Evolutionary conservation across 768 basidiomycete genomes (phyloP).

Genomic region (Russula abietina): DNA sequence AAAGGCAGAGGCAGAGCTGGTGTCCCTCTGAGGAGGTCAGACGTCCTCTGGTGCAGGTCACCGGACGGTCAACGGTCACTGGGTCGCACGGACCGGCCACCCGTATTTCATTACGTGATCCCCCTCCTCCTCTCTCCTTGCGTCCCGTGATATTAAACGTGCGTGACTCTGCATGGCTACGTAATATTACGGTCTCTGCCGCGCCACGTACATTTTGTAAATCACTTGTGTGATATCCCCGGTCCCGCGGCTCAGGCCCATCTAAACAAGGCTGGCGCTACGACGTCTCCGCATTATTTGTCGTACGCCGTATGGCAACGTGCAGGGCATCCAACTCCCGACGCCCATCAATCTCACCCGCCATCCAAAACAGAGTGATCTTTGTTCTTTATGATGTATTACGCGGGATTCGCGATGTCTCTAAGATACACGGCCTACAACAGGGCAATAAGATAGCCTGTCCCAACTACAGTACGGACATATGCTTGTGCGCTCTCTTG

Average conservation of each 20-base stretch:
- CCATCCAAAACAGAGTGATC: background rate
- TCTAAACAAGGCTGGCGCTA: slow-evolving; percentile 13
- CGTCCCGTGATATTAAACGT: too few species aligned
- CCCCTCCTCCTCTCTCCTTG: background rate
- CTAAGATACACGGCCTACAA: slow-evolving; percentile 22
- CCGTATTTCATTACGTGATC: background rate
- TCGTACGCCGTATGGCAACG: background rate
- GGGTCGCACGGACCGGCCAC: background rate
- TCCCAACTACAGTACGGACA: slow-evolving; percentile 10
- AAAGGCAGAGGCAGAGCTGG: too few species aligned
- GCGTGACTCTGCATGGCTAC: too few species aligned
- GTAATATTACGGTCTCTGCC: too few species aligned
- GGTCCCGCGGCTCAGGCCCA: slow-evolving; percentile 11
- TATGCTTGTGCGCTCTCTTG: slow-evolving; percentile 1
- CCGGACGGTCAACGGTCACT: background rate
- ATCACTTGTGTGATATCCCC: background rate
- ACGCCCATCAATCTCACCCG: too few species aligned
- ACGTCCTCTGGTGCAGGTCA: too few species aligned
- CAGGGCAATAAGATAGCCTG: slow-evolving; percentile 17
- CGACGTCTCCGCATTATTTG: slow-evolving; percentile 17
- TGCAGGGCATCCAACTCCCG: background rate
- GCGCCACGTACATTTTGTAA: background rate
- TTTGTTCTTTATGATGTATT: slow-evolving; percentile 13
- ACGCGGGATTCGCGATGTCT: slow-evolving; percentile 7
- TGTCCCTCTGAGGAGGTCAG: too few species aligned